Percentiles rank a stretch among this genome's conserved stretches.
Conservation (phyloP, 495 filamentous ascomycete genomes). For the Penicillium simplicissimum region DNA sequence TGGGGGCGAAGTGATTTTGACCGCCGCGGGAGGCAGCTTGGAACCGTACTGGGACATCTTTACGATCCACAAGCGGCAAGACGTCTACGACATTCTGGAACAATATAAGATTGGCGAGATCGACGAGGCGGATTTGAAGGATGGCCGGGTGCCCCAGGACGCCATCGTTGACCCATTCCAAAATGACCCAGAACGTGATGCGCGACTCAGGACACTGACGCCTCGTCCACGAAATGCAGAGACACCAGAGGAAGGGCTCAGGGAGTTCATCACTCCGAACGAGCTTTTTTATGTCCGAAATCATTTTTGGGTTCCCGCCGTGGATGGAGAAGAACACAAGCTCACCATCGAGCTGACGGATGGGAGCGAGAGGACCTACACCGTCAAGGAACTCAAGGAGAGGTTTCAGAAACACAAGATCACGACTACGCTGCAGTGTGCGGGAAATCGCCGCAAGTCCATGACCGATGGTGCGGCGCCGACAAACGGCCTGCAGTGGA, state of each 20-base stretch:
- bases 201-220: neutral
- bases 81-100: constrained; percentile 8
- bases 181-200: constrained; percentile 5
- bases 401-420: constrained; percentile 2
- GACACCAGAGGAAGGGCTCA: neutral
- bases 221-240: constrained; percentile 6
- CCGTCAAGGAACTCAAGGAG: neutral
- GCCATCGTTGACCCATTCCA: constrained; percentile 7
- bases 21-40: neutral
- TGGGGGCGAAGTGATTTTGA: constrained; percentile 2
- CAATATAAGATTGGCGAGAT: constrained; percentile 6
- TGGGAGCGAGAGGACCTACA: constrained; percentile 6
- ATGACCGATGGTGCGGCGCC: neutral
- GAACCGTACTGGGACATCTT: constrained; percentile 13
- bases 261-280: constrained; percentile 2
- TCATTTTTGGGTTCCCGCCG: constrained; percentile 7
- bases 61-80: constrained; percentile 6
- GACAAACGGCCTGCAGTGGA: constrained; percentile 9
- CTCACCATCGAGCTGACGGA: constrained; percentile 5
- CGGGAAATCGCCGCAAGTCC: constrained; percentile 4
- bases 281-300: constrained; percentile 6
- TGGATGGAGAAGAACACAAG: neutral
- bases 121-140: neutral
- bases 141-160: constrained; percentile 6
- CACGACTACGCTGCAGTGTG: constrained; percentile 1